Base-by-base conservation (phyloP, 371 early-diverging fungal species). In the Mortierella sp. region DNA sequence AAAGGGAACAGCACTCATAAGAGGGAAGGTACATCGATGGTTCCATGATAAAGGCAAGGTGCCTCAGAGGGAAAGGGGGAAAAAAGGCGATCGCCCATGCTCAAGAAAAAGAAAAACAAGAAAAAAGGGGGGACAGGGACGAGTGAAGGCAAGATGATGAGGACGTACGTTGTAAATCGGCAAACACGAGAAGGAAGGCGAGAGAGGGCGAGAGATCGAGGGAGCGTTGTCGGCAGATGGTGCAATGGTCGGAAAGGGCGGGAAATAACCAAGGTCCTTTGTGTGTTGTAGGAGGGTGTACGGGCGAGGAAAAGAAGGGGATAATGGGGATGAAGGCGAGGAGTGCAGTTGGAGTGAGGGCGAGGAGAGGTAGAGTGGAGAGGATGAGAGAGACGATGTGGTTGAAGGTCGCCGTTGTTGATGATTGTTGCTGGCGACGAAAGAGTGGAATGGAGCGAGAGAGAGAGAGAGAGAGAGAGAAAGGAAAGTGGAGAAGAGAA, bases 131-230 rank as follows among this genome's bases (percentile, higher is more conserved):
- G 24, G 40, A 67, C n/a, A 64, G 3, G 21, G 19, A 53, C 2
- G 40, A 43, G 24, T 40, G 51, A 40, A 55, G 37, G 50, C 51
- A 69, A 75, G 48, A 64, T 51, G 34, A 48, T 69, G 72, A 9
- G 21, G 37, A 64, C 64, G 21, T 64, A 64, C 64, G 64, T 64
- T 64, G 70, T 13, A 70, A 26, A 43, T 43, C 43, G 43, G 70
- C 46, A 26, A 14, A 43, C 21, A 24, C 3, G 24, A 21, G 53
- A 24, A 61, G 37, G 28, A 67, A 34, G 53, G 26, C 31, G 50
- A 34, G 50, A 48, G 72, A 72, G 51, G 37, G 34, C 8, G 28
- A 50, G 40, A 31, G 53, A 72, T 51, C 55, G 43, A 46, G 43
- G 50, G 50, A 70, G 37, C 14, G 37, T 57, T 28, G 59, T 57